Base-by-base conservation (phyloP, 306 rosid genomes). In the Sicyos edulis region DNA sequence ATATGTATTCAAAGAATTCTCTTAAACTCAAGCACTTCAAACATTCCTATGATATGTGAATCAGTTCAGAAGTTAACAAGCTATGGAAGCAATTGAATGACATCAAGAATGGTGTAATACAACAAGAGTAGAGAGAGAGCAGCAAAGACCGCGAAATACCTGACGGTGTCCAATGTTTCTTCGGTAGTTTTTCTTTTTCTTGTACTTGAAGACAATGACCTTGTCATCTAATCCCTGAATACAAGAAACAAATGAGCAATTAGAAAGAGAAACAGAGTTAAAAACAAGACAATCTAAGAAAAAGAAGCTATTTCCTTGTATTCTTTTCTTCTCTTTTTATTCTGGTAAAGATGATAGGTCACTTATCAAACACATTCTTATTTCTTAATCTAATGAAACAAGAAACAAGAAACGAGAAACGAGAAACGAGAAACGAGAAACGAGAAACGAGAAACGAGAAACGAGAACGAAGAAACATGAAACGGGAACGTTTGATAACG, bases 91-190 rank as follows among this genome's bases (percentile, higher is more conserved):
- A 62, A 3, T 34, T 62, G 49, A 62, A 62, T 62, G 68, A 34
- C 1, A 32, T 11, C 26, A 19, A 13, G n/a, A 20, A 5, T 19
- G 19, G 54, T 64, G 29, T 40, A 42, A 19, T 34, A 5, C 15
- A 15, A 32, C 7, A 40, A 64, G 75, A 42, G 11, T 3, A 17
- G 75, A 42, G 75, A 9, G 11, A 42, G 44, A 37, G 44, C 44
- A 2, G 32, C 1, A 9, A 17, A 55, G 63, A 19, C 44, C 2
- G 11, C 14, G 1, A 55, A 29, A 56, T 88, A 95, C 97, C 97
- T 95, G 99, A 69, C 95, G 77, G 80, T 95, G 99, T 13, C 99
- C 99, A 11, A 91, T 88, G 52, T 80, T 95, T 84, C 99, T 83
- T 70, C 88, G 73, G 61, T 95, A 95, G 26, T 95, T 88, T 54